phyloP scores from a whole-genome alignment of 495 filamentous ascomycete species.

The Evernia prunastri region DNA sequence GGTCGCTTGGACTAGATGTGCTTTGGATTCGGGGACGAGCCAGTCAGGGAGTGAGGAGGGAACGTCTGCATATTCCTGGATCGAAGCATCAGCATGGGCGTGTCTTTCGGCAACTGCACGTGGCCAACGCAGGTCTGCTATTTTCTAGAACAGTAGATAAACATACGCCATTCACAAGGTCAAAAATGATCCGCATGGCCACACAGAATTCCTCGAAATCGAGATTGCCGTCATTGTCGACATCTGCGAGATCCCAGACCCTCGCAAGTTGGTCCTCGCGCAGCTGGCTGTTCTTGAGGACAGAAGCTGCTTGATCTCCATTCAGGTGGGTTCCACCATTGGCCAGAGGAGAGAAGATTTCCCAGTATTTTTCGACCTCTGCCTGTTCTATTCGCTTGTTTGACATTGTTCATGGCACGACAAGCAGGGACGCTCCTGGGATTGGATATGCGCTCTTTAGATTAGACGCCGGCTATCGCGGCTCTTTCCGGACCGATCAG shows the following conservation, averaged over 20 bases:
- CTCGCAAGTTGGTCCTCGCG: constrained; percentile 91
- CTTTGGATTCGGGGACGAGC: constrained; percentile 94
- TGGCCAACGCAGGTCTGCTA: background rate
- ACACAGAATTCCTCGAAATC: constrained; percentile 99
- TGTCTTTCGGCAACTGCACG: background rate
- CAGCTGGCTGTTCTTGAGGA: constrained; percentile 92
- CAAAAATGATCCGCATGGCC: constrained; percentile 95
- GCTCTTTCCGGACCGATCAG: background rate
- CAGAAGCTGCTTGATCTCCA: constrained; percentile 83
- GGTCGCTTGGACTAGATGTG: constrained; percentile 86
- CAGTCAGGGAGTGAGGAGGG: constrained; percentile 81
- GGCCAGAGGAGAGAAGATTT: constrained; percentile 82
- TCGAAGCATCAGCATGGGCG: constrained; percentile 1
- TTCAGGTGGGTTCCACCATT: constrained; percentile 79
- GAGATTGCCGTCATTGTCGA: constrained; percentile 91
- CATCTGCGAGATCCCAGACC: constrained; percentile 96
- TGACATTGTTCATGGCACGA: constrained; percentile 49
- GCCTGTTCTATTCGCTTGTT: constrained; percentile 82
- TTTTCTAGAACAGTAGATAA: background rate
- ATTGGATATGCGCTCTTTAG: background rate
- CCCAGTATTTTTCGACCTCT: constrained; percentile 98
- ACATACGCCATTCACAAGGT: constrained; percentile 88
- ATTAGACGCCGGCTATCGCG: background rate
- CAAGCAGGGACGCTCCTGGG: background rate
- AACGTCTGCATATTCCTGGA: constrained; percentile 79